Evolutionary conservation across 2,329 filamentous ascomycete genomes (phyloP).

Genomic region (Arthroderma uncinatum): DNA sequence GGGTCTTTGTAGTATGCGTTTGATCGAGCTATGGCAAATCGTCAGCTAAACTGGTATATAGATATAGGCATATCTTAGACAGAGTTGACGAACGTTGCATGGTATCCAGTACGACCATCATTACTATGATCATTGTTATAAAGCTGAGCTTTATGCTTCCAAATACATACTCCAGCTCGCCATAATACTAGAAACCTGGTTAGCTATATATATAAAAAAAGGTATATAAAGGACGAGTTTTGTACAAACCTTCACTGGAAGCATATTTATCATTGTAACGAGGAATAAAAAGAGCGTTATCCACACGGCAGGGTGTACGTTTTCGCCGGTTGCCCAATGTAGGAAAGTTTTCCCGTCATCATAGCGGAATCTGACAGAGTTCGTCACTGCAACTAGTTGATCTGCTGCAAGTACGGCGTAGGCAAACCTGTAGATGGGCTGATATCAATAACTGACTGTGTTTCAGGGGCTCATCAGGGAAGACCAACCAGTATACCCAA

Average conservation of each 20-base stretch:
- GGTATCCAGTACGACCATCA: conserved; percentile 35
- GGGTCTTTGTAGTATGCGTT: conserved; percentile 30
- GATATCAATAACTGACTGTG: neutral
- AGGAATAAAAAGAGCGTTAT: conserved; percentile 26
- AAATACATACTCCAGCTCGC: conserved; percentile 28
- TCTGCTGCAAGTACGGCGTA: conserved; percentile 25
- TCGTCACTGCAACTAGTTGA: conserved; percentile 31
- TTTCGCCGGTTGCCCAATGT: conserved; percentile 20
- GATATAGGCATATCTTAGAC: neutral
- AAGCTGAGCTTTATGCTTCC: conserved; percentile 29
- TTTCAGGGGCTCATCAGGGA: conserved; percentile 23
- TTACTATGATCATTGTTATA: conserved; percentile 32
- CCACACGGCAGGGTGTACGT: conserved; percentile 31
- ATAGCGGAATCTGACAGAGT: conserved; percentile 34
- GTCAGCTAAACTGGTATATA: neutral
- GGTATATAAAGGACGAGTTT: neutral
- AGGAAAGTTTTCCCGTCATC: conserved; percentile 24
- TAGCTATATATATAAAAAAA: neutral
- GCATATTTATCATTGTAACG: conserved; percentile 27
- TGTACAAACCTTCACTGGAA: conserved; percentile 24
- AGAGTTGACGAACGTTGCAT: conserved; percentile 25
- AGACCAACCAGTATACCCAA: conserved; percentile 35
- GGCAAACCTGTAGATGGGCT: conserved; percentile 20
- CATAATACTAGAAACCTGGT: conserved; percentile 24
- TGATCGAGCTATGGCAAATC: conserved; percentile 21